Conservation (phyloP, 2,329 filamentous ascomycete species). For the Clarireedia sp. region DNA sequence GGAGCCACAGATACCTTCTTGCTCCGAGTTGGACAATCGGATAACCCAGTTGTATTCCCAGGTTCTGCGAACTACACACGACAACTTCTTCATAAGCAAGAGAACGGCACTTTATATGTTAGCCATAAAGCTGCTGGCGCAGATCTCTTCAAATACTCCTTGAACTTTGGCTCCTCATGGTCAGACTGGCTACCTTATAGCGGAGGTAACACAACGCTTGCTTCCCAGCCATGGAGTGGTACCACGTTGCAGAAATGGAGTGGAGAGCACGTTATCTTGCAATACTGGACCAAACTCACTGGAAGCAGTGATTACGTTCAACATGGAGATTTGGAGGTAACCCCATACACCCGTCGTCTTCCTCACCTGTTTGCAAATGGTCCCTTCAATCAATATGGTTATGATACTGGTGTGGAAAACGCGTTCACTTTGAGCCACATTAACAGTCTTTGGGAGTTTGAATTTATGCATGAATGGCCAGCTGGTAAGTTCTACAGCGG, state of each 20-base stretch:
- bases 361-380: conserved; percentile 58
- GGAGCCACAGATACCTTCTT: conserved; percentile 52
- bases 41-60: conserved; percentile 54
- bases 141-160: conserved; percentile 53
- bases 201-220: conserved; percentile 42
- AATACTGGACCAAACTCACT: conserved; percentile 53
- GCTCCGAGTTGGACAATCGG: conserved; percentile 47
- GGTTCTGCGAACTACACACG: conserved; percentile 49
- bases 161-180: conserved; percentile 52
- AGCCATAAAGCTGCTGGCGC: conserved; percentile 54
- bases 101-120: conserved; percentile 39
- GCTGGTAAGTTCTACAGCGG: conserved; percentile 29
- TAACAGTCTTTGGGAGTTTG: conserved; percentile 44
- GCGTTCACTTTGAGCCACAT: conserved; percentile 41
- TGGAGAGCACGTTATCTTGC: conserved; percentile 53
- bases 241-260: conserved; percentile 49
- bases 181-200: conserved; percentile 49
- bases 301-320: conserved; percentile 54
- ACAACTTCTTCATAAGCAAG: conserved; percentile 39
- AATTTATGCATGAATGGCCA: conserved; percentile 58
- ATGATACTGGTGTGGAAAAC: conserved; percentile 50
- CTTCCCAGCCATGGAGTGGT: conserved; percentile 48
- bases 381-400: conserved; percentile 56
- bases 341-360: conserved; percentile 40
- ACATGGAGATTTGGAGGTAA: conserved; percentile 45